phyloP scores from a whole-genome alignment of 495 filamentous ascomycete genomes.

The Penicillium manginii region DNA sequence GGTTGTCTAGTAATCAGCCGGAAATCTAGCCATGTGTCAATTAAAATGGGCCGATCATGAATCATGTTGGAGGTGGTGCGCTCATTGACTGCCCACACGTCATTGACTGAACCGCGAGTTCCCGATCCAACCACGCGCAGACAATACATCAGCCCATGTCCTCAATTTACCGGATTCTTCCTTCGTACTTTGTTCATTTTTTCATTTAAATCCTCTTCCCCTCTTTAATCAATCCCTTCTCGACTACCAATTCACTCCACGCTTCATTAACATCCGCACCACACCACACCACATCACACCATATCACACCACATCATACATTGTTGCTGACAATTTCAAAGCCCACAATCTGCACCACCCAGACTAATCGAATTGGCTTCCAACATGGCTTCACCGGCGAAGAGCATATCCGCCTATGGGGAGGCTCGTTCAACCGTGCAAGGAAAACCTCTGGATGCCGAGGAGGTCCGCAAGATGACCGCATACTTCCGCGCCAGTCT shows the following conservation, averaged over 20 bases:
- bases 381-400: constrained; percentile 16
- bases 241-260: not conserved
- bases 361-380: not conserved
- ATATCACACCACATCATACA: not conserved
- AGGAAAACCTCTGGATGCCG: constrained; percentile 57
- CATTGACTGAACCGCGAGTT: constrained; percentile 10
- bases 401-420: constrained; percentile 65
- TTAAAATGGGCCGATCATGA: constrained; percentile 1
- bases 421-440: constrained; percentile 65
- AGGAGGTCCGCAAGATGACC: constrained; percentile 67
- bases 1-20: no score
- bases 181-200: not conserved
- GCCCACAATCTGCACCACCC: not conserved
- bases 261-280: not conserved
- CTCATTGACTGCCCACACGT: constrained; percentile 13
- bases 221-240: not conserved
- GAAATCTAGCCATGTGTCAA: not conserved
- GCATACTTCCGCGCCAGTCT: constrained; percentile 71
- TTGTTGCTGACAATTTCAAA: not conserved
- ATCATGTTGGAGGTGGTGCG: constrained; percentile 7
- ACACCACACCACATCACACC: not conserved
- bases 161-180: not conserved
- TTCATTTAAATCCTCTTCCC: not conserved
- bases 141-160: not conserved
- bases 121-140: not conserved